phyloP scores from a whole-genome alignment of 129 eudicot genomes.

The Helichrysum umbraculigerum region DNA sequence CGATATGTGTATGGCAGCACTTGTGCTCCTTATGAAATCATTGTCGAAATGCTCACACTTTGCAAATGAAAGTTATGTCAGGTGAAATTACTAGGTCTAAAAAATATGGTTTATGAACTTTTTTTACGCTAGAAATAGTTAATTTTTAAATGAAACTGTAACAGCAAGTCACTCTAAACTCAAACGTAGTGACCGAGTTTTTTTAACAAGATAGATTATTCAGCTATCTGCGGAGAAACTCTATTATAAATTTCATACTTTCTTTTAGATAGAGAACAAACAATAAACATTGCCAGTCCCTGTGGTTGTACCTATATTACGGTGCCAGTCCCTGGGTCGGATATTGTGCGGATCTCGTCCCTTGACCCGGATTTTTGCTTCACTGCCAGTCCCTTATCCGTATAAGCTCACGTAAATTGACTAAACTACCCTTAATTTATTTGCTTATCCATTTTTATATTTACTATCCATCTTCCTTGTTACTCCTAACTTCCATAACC shows the following conservation, averaged over 20 bases:
- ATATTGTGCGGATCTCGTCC: no score
- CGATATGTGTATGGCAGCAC: background rate
- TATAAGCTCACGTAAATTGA: no score
- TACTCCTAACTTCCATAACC: no score
- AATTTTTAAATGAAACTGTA: no score
- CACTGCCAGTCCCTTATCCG: no score
- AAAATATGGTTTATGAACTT: background rate
- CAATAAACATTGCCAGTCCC: no score
- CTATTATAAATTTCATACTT: background rate
- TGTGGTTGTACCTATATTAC: no score
- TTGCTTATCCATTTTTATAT: no score
- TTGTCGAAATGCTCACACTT: background rate
- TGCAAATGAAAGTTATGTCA: background rate
- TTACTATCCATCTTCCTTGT: no score
- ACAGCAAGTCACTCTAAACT: background rate
- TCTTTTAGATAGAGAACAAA: background rate
- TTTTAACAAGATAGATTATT: background rate
- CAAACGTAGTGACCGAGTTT: background rate
- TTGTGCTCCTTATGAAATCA: background rate
- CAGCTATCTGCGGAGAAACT: background rate
- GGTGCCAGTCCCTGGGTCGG: no score
- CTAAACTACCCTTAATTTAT: no score
- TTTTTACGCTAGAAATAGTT: background rate
- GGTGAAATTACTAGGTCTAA: background rate
- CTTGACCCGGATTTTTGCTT: no score